Conservation (phyloP, 768 basidiomycete genomes). For the Lentinula sp. region DNA sequence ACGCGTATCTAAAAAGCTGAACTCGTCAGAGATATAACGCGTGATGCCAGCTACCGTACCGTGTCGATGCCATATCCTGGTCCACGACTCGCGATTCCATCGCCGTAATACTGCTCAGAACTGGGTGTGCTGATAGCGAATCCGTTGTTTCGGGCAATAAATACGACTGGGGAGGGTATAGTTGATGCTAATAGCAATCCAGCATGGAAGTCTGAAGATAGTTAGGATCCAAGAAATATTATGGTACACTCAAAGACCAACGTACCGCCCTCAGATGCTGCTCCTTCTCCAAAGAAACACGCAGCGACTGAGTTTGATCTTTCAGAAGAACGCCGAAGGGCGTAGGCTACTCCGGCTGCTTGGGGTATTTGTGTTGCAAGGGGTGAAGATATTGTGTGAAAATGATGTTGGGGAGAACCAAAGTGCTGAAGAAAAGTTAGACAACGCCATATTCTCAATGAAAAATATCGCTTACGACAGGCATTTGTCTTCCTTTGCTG, state of each 20-base stretch:
- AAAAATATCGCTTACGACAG: constrained; percentile 56
- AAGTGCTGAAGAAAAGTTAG: constrained; percentile 55
- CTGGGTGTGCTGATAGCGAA: constrained; percentile 95
- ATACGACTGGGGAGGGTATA: constrained; percentile 67
- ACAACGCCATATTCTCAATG: too few species aligned
- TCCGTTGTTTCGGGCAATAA: constrained; percentile 78
- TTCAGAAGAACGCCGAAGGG: constrained; percentile 70
- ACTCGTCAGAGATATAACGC: background rate
- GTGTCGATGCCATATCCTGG: constrained; percentile 92
- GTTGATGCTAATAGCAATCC: constrained; percentile 79
- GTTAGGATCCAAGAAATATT: background rate
- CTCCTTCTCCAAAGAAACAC: constrained; percentile 92
- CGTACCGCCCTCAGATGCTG: constrained; percentile 80
- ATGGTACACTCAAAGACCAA: constrained; percentile 2
- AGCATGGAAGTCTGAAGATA: constrained; percentile 74
- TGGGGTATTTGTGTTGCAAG: constrained; percentile 93
- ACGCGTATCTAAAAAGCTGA: constrained; percentile 29
- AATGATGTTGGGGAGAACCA: constrained; percentile 78
- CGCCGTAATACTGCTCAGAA: constrained; percentile 84
- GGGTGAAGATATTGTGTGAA: constrained; percentile 92
- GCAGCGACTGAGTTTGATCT: constrained; percentile 72
- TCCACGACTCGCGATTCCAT: constrained; percentile 88
- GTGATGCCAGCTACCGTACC: constrained; percentile 34
- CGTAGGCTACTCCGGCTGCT: constrained; percentile 90
- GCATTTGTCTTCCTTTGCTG: constrained; percentile 90